phyloP scores from a whole-genome alignment of 2,329 filamentous ascomycete species.

The Neofusicoccum sp. region DNA sequence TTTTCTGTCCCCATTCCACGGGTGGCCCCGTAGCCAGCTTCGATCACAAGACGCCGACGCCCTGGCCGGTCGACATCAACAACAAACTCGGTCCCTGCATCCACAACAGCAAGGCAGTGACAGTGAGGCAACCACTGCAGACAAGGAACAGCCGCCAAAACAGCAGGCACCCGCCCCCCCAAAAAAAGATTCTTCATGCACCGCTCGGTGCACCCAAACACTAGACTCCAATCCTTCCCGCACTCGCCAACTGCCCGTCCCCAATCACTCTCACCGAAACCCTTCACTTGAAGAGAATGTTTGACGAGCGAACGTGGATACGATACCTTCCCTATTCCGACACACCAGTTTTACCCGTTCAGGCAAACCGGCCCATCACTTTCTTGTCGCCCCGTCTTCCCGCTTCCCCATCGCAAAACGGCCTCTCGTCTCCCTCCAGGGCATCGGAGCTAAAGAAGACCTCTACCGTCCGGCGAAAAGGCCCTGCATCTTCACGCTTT shows the following conservation, averaged over 20 bases:
- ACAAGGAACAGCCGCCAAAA: no score
- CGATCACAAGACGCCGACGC: not conserved
- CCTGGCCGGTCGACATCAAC: not conserved
- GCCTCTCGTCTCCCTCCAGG: not conserved
- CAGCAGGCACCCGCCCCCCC: no score
- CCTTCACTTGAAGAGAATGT: not conserved
- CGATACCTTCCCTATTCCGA: conserved; percentile 7
- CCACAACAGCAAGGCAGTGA: not conserved
- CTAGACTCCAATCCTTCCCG: conserved; percentile 2
- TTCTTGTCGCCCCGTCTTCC: not conserved
- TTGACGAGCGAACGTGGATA: no score
- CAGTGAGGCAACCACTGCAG: not conserved
- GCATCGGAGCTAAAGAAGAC: no score
- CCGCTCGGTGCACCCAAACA: not conserved
- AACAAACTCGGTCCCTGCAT: not conserved
- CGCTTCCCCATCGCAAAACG: not conserved
- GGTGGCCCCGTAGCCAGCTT: not conserved
- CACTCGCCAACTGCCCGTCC: not conserved
- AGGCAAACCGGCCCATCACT: not conserved
- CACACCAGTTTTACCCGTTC: not conserved
- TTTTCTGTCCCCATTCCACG: not conserved
- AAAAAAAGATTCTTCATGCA: no score
- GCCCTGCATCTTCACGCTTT: no score
- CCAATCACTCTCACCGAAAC: not conserved
- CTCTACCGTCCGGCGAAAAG: no score